Evolutionary conservation across 768 basidiomycete genomes (phyloP).

Genomic region (Kwoniella sp.): DNA sequence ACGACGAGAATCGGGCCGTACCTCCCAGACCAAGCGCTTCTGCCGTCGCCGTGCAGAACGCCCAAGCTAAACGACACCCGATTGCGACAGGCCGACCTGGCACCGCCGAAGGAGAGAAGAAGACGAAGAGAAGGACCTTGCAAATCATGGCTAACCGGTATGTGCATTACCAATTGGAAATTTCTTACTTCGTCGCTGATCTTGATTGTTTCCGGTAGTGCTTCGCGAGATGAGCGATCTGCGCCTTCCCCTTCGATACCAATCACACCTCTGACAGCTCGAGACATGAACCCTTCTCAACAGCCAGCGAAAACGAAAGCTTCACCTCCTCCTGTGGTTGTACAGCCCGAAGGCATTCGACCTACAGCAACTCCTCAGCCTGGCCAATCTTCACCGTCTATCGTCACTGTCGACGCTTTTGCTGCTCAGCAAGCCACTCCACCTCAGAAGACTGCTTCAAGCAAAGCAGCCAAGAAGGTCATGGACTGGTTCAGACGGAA

Average conservation of each 20-base stretch:
- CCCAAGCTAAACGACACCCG: conserved; percentile 14
- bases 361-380: conserved; percentile 57
- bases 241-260: conserved; percentile 35
- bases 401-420: conserved; percentile 47
- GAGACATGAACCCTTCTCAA: conserved; percentile 36
- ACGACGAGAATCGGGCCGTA: conserved; percentile 29
- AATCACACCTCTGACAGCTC: conserved; percentile 35
- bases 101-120: conserved; percentile 58
- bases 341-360: conserved; percentile 38
- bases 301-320: conserved; percentile 26
- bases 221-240: conserved; percentile 22
- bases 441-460: conserved; percentile 44
- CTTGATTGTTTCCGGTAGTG: neutral
- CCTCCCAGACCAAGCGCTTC: conserved; percentile 32
- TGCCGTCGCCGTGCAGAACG: conserved; percentile 18
- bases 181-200: neutral
- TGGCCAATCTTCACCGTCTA: conserved; percentile 64
- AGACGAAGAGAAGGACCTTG: conserved; percentile 68
- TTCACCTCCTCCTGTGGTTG: conserved; percentile 31
- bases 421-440: conserved; percentile 26
- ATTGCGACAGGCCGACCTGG: conserved; percentile 13
- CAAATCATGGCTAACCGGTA: conserved; percentile 75
- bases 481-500: conserved; percentile 92
- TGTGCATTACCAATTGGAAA: conserved; percentile 4
- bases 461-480: conserved; percentile 73